Evolutionary conservation across 257 asterid species (phyloP), one percentile per base, ranked within the genome.

Genomic region (Jaltomata sinuosa): DNA sequence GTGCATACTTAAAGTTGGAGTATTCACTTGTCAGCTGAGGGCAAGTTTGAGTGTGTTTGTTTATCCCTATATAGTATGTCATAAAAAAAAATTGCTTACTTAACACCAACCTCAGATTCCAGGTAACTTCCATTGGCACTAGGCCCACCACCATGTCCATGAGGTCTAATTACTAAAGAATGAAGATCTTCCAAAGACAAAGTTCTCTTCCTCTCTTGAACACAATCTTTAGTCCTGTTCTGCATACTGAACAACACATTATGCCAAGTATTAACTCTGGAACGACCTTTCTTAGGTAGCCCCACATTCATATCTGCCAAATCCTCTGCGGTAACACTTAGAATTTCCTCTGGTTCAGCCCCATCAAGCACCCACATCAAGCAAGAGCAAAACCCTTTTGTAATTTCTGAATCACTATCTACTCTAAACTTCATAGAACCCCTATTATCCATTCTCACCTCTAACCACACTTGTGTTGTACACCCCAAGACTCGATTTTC

Each of bases 261-360:
- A 85, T 94, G 94, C 98, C 98, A 95, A 54, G 93, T 89, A 81
- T 95, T 95, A n/a, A 92, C 94, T 87, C 98, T 91, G 0, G 98
- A 94, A 45, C 72, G 89, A 2, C 91, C 92, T 29, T 88, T 89
- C 34, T 93, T 90, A 5, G 95, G 90, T 79, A 90, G 29, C 36
- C 98, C 97, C 29, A 93, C 94, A 61, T 92, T 94, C 96, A 95
- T 86, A 42, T 88, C 96, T 25, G 38, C 86, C 89, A 95, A 90
- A 89, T 95, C 98, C 38, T 95, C 98, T 1, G 81, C 76, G 5
- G 71, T 86, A 55, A 95, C 91, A 32, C 90, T 80, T 83, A 94
- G 62, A 36, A 95, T 89, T 87, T 95, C 98, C 31, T 89, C 93
- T 1, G 93, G 91, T 0, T 81, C 79, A 8, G 94, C 97, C 15